Percentiles rank a stretch among this genome's conserved stretches.
Evolutionary conservation across 441 rosid species (phyloP).

Genomic region (Pelargonium australe): DNA sequence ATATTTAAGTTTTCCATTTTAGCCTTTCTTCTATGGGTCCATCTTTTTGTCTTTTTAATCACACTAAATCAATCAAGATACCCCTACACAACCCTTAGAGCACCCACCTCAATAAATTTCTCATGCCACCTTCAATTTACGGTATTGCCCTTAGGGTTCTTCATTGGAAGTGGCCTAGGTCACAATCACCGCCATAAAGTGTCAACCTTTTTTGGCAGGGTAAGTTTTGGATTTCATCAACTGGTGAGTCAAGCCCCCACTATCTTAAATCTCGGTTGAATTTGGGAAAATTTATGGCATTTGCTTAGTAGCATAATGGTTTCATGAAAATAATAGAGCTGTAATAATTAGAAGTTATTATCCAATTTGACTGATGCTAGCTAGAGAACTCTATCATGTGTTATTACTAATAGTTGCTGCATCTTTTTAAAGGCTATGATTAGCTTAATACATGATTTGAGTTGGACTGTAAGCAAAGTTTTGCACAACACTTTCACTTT

Average conservation of each 20-base stretch:
- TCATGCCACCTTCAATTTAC: constrained; percentile 19
- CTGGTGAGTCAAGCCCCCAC: constrained; percentile 4
- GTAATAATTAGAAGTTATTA: no score
- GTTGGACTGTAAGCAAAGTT: neutral
- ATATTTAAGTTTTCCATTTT: constrained; percentile 23
- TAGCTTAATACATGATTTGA: neutral
- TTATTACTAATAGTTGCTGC: no score
- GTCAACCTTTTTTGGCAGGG: constrained; percentile 51
- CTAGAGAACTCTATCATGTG: no score
- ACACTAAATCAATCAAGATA: constrained; percentile 30
- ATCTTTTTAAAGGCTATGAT: neutral
- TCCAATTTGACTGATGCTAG: no score
- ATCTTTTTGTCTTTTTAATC: constrained; percentile 30
- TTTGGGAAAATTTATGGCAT: neutral
- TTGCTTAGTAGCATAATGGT: neutral
- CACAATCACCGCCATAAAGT: constrained; percentile 38
- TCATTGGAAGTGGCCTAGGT: constrained; percentile 26
- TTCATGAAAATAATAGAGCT: neutral
- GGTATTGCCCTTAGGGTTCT: constrained; percentile 8
- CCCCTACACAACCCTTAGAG: constrained; percentile 20
- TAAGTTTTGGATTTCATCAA: constrained; percentile 16
- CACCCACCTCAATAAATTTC: constrained; percentile 38
- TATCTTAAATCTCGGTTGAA: neutral
- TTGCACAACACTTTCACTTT: neutral
- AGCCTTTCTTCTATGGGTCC: constrained; percentile 21